phyloP scores from a whole-genome alignment of 2,329 filamentous ascomycete genomes.

The Grosmannia penicillata region DNA sequence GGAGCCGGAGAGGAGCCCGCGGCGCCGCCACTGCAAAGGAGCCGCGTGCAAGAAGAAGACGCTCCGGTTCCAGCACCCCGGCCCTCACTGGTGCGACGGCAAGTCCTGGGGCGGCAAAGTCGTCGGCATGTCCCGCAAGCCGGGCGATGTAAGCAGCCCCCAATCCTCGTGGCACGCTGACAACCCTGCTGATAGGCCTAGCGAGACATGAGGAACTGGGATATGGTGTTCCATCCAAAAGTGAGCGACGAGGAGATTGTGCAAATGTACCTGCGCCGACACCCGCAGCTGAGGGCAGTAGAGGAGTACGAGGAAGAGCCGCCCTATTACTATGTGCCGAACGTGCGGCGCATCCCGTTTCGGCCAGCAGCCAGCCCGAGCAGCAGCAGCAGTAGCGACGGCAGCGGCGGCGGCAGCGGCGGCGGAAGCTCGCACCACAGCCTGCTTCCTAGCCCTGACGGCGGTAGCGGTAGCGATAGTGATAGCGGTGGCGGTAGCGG shows the following conservation, averaged over 20 bases:
- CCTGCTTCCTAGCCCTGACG: neutral
- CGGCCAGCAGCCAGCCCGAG: too few species aligned
- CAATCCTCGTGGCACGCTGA: neutral
- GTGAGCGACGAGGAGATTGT: conserved; percentile 2
- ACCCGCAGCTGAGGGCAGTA: neutral
- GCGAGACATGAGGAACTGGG: conserved; percentile 4
- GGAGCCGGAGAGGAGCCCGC: too few species aligned
- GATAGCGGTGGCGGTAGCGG: neutral
- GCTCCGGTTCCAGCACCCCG: neutral
- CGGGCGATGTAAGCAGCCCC: conserved; percentile 3
- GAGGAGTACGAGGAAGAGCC: neutral
- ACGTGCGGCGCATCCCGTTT: too few species aligned
- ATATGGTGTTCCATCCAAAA: conserved; percentile 7
- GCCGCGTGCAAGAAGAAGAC: neutral
- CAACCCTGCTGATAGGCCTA: neutral
- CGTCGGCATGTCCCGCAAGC: conserved; percentile 5
- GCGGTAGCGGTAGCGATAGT: neutral
- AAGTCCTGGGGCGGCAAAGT: conserved; percentile 9
- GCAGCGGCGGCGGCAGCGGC: too few species aligned
- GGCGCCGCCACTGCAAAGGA: neutral
- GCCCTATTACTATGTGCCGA: too few species aligned
- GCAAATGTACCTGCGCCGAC: conserved; percentile 3
- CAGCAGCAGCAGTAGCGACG: neutral
- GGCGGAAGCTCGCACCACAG: too few species aligned
- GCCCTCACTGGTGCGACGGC: conserved; percentile 10